Base-by-base conservation (phyloP, 140 eudicot genomes). In the Stevia rebaudiana region DNA sequence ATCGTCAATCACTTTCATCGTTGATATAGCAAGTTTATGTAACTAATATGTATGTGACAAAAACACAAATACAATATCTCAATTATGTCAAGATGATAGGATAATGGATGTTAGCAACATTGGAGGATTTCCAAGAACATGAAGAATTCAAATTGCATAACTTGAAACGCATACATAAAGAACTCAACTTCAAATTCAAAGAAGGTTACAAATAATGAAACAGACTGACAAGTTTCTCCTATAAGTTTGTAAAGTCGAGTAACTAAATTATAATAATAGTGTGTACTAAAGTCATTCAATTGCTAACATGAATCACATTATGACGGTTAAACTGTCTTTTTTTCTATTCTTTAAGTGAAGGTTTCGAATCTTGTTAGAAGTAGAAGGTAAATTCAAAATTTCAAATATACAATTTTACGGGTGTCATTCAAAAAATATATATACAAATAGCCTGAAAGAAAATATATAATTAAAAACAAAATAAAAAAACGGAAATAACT, bases 21-120 rank as follows among this genome's bases (percentile, higher is more conserved):
- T 36, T 44, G 42, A 49, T 60, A 50, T 49, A 61, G 33, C 24
- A 71, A 51, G 39, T 8, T 8, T 21, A n/a, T n/a, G 31, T 3
- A 35, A 13, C 40, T 42, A 12, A 42, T 51, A 1, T 50, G 5
- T 2, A 1, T 35, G 3, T 3, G 37, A 8, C 4, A 6, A 33
- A 30, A 8, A 33, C 6, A 17, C 61, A 66, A 23, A 35, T 33
- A 53, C 1, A 9, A 43, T 82, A 82, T 86, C 89, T 16, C 52
- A 77, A 50, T 86, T 86, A n/a, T 75, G 77, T 21, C 77, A 81
- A 39, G 95, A 81, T 74, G 79, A 63, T 11, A 65, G 65, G 21
- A 67, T 47, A 76, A 71, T 16, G 69, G 61, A 70, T 59, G 48
- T 51, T 49, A 59, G 63, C 63, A 55, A 63, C 65, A 55, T 63